These are phyloP conservation scores for Cryptosporidium sp. DNA, from an alignment of 169 alveolate genomes.

Conservation along the genomic window DNA sequence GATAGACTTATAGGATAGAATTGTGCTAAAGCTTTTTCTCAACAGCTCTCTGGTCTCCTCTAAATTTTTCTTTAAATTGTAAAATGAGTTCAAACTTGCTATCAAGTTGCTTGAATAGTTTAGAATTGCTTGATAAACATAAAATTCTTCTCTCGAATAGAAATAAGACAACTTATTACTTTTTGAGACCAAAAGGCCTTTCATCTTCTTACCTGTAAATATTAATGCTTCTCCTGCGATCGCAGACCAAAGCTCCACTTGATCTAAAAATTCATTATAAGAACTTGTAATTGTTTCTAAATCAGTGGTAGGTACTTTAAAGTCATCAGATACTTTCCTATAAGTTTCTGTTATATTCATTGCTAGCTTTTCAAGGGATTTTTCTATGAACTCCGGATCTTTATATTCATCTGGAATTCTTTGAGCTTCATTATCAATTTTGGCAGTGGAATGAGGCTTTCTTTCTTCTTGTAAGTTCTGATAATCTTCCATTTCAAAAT, in stretches of 20 bases:
- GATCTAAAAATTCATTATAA: conserved; percentile 16
- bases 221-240: conserved; percentile 64
- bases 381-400: conserved; percentile 49
- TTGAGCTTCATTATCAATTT: not conserved
- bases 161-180: conserved; percentile 7
- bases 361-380: conserved; percentile 29
- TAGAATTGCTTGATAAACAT: conserved; percentile 37
- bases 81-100: conserved; percentile 1
- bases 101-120: conserved; percentile 23
- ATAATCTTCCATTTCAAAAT: not conserved
- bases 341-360: conserved; percentile 33
- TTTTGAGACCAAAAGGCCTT: not conserved
- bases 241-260: conserved; percentile 28
- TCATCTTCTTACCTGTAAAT: conserved; percentile 12
- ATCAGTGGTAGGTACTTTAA: conserved; percentile 24
- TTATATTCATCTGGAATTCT: not conserved
- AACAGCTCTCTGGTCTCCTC: conserved; percentile 15
- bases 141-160: conserved; percentile 50
- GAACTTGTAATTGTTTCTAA: not conserved
- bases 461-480: not conserved
- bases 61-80: not conserved
- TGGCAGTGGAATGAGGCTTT: not conserved
- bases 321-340: not conserved
- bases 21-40: conserved; percentile 13
- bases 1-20: not conserved